Base-by-base conservation (phyloP, 148 eudicot species). In the Camellia sinensis region DNA sequence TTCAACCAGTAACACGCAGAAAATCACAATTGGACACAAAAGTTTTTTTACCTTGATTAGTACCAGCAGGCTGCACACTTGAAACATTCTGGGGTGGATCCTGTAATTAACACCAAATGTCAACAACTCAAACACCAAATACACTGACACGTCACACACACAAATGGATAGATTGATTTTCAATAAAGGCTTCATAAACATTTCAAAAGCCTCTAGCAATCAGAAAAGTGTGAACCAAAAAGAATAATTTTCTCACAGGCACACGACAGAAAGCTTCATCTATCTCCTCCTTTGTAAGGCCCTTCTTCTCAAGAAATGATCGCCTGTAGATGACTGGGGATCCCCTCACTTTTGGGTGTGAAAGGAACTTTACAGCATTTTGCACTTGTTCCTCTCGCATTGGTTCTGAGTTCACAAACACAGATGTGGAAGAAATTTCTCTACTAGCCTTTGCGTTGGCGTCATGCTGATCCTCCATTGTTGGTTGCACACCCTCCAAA, bases 241-340 rank as follows among this genome's bases (percentile, higher is more conserved):
- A 22, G 29, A 81, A 50, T 7, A 71, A 37, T 54, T 19, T 54
- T 64, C 97, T 89, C 87, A 96, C 99, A 61, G 99, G 99, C 72
- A 96, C 99, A 75, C 94, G 97, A 54, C 94, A 91, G 82, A 96
- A 94, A 74, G 99, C 99, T 89, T 94, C 99, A 87, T 96, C 97
- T 21, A 96, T 96, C 87, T 96, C 99, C 83, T 94, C 99, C 82
- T 94, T 94, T 10, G 99, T 93, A 62, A 96, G 97, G 70, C 99
- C 99, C 83, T 96, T 96, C 82, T 87, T 91, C 88, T 96, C 99
- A 68, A 94, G 98, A 86, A 96, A 96, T 78, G 97, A 94, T 74
- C 99, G 87, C 80, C 97, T 88, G 75, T 96, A 91, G 70, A 96
- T 88, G 62, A 96, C 88, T 1, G 99, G 95, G 4, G 99, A 96